A percentile compares a stretch with the other conserved stretches of the same genome.
phyloP scores from a whole-genome alignment of 352 stramenopile genomes.

The Phytopythium litorale region DNA sequence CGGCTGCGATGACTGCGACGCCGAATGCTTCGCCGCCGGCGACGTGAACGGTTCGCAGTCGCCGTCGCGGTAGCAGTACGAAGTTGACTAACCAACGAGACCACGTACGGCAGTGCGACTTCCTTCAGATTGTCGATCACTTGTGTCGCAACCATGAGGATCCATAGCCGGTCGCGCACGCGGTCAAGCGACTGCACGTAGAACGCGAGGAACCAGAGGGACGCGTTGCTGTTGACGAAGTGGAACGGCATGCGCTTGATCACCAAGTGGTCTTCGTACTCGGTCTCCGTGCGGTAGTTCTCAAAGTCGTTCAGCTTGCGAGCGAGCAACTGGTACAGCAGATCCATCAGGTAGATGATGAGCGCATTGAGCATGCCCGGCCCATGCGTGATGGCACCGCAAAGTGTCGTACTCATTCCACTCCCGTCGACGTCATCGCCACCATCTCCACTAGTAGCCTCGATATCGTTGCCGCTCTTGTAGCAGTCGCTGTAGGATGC shows the following conservation, averaged over 20 bases:
- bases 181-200: constrained; percentile 50
- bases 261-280: constrained; percentile 69
- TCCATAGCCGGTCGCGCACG: constrained; percentile 61
- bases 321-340: constrained; percentile 60
- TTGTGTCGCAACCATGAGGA: constrained; percentile 62
- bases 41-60: constrained; percentile 30
- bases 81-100: constrained; percentile 40
- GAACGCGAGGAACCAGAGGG: constrained; percentile 65
- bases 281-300: constrained; percentile 62
- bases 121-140: constrained; percentile 72
- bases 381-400: constrained; percentile 40
- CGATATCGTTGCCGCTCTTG: not conserved
- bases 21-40: constrained; percentile 10
- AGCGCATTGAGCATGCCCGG: constrained; percentile 61
- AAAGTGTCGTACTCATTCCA: constrained; percentile 9
- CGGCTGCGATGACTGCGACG: constrained; percentile 1
- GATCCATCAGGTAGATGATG: constrained; percentile 62
- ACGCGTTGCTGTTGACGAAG: constrained; percentile 75
- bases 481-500: constrained; percentile 32
- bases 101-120: constrained; percentile 44
- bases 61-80: constrained; percentile 17
- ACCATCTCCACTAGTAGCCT: not conserved
- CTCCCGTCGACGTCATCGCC: not conserved
- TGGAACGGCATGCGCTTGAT: constrained; percentile 75
- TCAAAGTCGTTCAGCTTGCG: constrained; percentile 65